Conservation (phyloP, 768 basidiomycete species). For the Lactarius deliciosus region DNA sequence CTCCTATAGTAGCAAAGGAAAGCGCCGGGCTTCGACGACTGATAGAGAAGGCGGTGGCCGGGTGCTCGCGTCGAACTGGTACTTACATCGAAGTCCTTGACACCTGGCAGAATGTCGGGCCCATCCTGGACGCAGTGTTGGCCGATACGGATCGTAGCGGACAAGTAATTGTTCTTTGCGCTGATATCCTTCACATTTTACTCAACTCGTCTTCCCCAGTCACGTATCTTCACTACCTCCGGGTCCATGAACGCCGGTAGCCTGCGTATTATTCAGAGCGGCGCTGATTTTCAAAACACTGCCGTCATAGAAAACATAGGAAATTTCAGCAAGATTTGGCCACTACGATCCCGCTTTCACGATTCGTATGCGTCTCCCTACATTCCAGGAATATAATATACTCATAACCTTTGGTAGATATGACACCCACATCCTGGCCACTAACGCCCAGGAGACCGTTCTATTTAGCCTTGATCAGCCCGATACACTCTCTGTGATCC, state of each 20-base stretch:
- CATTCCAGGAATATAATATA: constrained; percentile 9
- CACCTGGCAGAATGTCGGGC: constrained; percentile 74
- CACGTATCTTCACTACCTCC: constrained; percentile 83
- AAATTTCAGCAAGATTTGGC: constrained; percentile 61
- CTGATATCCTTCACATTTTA: background rate
- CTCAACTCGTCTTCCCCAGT: constrained; percentile 39
- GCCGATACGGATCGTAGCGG: constrained; percentile 71
- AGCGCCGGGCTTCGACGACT: constrained; percentile 44
- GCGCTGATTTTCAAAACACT: constrained; percentile 73
- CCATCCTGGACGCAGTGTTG: constrained; percentile 77
- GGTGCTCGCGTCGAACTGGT: constrained; percentile 42
- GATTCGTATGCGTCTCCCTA: constrained; percentile 45
- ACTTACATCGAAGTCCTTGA: constrained; percentile 62
- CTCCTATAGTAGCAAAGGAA: constrained; percentile 37
- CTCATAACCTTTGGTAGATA: constrained; percentile 37
- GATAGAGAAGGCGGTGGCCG: constrained; percentile 36
- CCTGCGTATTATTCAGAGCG: constrained; percentile 73
- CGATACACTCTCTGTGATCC: constrained; percentile 44
- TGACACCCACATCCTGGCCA: constrained; percentile 58
- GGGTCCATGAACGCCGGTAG: constrained; percentile 77
- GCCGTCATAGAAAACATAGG: constrained; percentile 57
- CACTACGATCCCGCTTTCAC: constrained; percentile 48
- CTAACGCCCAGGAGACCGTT: constrained; percentile 55
- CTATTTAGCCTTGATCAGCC: constrained; percentile 52
- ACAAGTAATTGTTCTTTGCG: constrained; percentile 47